Conservation (phyloP, 768 basidiomycete genomes). For the Xanthoconium purpureum region DNA sequence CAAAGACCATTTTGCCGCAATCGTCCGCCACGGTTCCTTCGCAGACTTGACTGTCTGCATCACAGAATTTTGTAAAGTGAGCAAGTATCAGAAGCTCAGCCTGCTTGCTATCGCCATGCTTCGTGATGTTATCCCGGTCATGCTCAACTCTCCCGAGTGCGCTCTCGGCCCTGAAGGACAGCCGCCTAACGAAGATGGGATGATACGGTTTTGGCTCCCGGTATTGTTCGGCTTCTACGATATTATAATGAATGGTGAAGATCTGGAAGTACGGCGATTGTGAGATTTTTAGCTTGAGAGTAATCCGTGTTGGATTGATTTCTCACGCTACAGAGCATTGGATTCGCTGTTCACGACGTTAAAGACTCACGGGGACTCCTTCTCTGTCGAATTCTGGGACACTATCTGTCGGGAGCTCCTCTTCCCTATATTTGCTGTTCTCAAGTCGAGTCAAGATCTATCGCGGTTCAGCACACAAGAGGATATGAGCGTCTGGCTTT, state of each 20-base stretch:
- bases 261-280: conserved; percentile 94
- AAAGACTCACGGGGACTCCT: conserved; percentile 82
- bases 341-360: conserved; percentile 94
- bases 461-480: conserved; percentile 94
- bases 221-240: conserved; percentile 97
- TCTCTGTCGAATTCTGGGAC: conserved; percentile 94
- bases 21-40: conserved; percentile 91
- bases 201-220: conserved; percentile 98
- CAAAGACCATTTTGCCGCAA: conserved; percentile 84
- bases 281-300: conserved; percentile 42
- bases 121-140: conserved; percentile 85
- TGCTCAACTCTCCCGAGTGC: conserved; percentile 81
- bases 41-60: conserved; percentile 96
- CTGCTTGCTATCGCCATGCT: conserved; percentile 96
- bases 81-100: conserved; percentile 98
- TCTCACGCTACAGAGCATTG: conserved; percentile 61
- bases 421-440: conserved; percentile 96
- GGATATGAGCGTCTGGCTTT: conserved; percentile 99
- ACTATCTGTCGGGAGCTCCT: conserved; percentile 94
- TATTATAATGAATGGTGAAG: conserved; percentile 99
- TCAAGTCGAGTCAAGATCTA: conserved; percentile 89
- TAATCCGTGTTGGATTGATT: conserved; percentile 8
- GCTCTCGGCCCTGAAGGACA: conserved; percentile 34
- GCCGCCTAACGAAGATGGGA: conserved; percentile 67
- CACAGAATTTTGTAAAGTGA: conserved; percentile 98